A percentile compares a stretch with the other conserved stretches of the same genome.
phyloP scores from a whole-genome alignment of 1,284 basidiomycete genomes.

The Papiliotrema laurentii region DNA sequence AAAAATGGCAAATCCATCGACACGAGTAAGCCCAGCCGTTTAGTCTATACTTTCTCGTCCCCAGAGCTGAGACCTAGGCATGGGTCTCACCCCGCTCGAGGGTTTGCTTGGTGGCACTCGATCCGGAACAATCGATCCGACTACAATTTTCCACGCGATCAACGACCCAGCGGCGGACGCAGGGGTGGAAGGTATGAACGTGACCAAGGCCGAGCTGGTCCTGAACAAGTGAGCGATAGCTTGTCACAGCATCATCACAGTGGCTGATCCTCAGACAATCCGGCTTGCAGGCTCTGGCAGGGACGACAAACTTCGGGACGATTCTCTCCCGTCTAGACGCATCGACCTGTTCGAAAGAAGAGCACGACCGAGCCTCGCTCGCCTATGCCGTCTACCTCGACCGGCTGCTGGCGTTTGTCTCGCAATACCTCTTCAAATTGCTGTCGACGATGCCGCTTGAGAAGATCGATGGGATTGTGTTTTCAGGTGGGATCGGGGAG shows the following conservation, averaged over 20 bases:
- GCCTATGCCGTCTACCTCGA: slow-evolving; percentile 74
- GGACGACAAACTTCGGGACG: slow-evolving; percentile 68
- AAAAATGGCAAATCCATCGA: slow-evolving; percentile 66
- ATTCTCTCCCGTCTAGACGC: slow-evolving; percentile 52
- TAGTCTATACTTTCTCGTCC: background rate
- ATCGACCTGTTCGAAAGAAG: slow-evolving; percentile 32
- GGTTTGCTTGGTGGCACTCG: slow-evolving; percentile 82
- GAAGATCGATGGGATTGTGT: slow-evolving; percentile 70
- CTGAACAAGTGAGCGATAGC: slow-evolving; percentile 60
- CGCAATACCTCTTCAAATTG: slow-evolving; percentile 69
- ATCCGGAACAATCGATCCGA: slow-evolving; percentile 73
- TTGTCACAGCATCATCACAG: no score
- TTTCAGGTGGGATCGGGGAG: slow-evolving; percentile 83
- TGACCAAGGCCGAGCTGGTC: slow-evolving; percentile 71
- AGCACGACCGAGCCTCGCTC: slow-evolving; percentile 49
- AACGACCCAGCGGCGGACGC: slow-evolving; percentile 55
- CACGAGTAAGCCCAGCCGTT: slow-evolving; percentile 50
- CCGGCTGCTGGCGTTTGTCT: slow-evolving; percentile 65
- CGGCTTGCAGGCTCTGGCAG: slow-evolving; percentile 65
- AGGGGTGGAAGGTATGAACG: slow-evolving; percentile 54
- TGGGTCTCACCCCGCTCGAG: slow-evolving; percentile 47
- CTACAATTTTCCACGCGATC: slow-evolving; percentile 79
- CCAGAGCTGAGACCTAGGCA: slow-evolving; percentile 18
- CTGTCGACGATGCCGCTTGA: slow-evolving; percentile 44
- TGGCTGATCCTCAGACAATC: slow-evolving; percentile 47